Base-by-base conservation (phyloP, 139 green algal species). In the Chlamydomonas sp. region DNA sequence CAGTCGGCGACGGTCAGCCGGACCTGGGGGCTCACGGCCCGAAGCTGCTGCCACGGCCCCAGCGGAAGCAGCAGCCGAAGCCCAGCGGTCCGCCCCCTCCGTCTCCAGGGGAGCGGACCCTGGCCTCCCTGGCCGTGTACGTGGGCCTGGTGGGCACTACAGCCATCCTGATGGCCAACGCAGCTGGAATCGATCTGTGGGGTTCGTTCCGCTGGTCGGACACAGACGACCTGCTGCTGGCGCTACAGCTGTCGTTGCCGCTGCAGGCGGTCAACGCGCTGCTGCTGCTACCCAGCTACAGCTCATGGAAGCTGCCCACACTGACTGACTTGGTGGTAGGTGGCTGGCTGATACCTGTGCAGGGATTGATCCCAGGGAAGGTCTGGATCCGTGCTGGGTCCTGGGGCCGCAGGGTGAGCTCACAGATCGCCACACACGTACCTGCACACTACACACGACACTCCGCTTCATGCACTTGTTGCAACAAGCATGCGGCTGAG, bases 241-340 rank as follows among this genome's bases (percentile, higher is more conserved):
- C 83, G 15, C 31, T 17, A 16, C 9, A n/a, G 15, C 10, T 58
- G 2, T 81, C 62, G 62, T 0, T 89, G 64, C 78, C 64, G 4
- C n/a, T 85, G 64, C 90, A 90, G 79, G 79, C 69, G 5, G 49
- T 79, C 16, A 90, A 90, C 86, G 68, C 82, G 1, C 49, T 63
- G 63, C 63, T 90, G 71, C 79, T 90, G 72, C 68, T 82, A 72
- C 86, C 86, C 18, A 77, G 18, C 73, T 90, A 63, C 71, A 74
- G 71, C 75, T 62, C 86, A 4, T 75, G 62, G 61, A 63, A 74
- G 61, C 82, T 87, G 71, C 82, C 82, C 61, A 61, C 78, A 20
- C 80, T 72, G 18, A 10, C 18, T 17, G 71, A 72, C 57, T 16
- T 79, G 59, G 18, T n/a, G 31, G 63, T 75, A 77, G 49, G 63